These are phyloP conservation scores for Cordyceps fumosorosea DNA, from an alignment of 2,329 filamentous ascomycete genomes.

Conservation along the genomic window DNA sequence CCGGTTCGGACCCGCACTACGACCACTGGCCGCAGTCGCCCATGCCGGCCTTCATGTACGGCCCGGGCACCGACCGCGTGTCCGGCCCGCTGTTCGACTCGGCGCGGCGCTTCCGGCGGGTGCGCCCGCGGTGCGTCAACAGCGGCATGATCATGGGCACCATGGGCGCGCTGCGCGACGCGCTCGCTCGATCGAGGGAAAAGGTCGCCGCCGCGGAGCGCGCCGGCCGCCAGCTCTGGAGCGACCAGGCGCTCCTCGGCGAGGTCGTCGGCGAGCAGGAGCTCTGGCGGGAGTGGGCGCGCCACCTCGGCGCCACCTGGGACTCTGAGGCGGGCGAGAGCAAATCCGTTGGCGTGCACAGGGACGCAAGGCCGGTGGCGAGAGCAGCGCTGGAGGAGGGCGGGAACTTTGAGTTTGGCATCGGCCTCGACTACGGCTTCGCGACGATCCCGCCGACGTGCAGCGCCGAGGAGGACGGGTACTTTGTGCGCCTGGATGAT, in stretches of 20 bases:
- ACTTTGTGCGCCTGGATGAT: slow-evolving; percentile 26
- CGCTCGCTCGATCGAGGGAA: slow-evolving; percentile 21
- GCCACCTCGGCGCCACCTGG: slow-evolving; percentile 25
- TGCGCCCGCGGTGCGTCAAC: slow-evolving; percentile 29
- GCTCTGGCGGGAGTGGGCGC: slow-evolving; percentile 29
- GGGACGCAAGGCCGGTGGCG: slow-evolving; percentile 21
- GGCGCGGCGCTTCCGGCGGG: slow-evolving; percentile 26
- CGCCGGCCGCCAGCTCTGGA: slow-evolving; percentile 30
- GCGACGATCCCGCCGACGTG: slow-evolving; percentile 30
- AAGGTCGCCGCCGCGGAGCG: slow-evolving; percentile 24
- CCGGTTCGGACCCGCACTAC: slow-evolving; percentile 30
- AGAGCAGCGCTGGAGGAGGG: slow-evolving; percentile 24
- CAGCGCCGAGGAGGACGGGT: slow-evolving; percentile 31
- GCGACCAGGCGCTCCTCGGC: slow-evolving; percentile 31
- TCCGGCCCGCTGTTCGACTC: slow-evolving; percentile 23
- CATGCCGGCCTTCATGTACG: slow-evolving; percentile 28
- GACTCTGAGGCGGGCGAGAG: slow-evolving; percentile 21
- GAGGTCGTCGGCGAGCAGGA: slow-evolving; percentile 35
- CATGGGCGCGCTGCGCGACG: slow-evolving; percentile 22
- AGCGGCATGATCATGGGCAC: slow-evolving; percentile 31
- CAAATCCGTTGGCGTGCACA: slow-evolving; percentile 12
- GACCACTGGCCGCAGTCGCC: slow-evolving; percentile 31
- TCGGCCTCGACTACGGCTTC: slow-evolving; percentile 33
- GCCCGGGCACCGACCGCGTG: slow-evolving; percentile 25
- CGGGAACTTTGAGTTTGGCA: slow-evolving; percentile 31